A percentile compares a stretch with the other conserved stretches of the same genome.
phyloP scores from a whole-genome alignment of 1,139 yeast genomes.

The Hyphopichia khmerensis region DNA sequence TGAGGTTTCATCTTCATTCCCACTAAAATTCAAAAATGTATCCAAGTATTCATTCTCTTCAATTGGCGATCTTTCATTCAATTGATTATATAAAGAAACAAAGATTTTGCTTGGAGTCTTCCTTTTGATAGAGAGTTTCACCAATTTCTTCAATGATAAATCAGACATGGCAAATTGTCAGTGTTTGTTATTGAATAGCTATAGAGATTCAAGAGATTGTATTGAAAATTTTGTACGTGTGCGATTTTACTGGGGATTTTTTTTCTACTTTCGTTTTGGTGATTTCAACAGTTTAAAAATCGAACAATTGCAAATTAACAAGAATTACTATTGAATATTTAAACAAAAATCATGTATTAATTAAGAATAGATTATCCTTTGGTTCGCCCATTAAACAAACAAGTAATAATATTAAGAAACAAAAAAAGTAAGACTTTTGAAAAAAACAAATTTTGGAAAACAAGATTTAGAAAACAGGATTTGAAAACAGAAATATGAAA shows the following conservation, averaged over 20 bases:
- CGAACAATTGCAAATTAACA: too few species aligned
- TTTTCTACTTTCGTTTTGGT: too few species aligned
- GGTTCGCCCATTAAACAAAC: background rate
- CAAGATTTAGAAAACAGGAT: background rate
- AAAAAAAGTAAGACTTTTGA: too few species aligned
- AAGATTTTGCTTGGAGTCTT: constrained; percentile 8
- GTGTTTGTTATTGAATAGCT: background rate
- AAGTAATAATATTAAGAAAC: background rate
- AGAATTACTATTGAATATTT: too few species aligned
- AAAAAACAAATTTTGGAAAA: too few species aligned
- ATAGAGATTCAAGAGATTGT: too few species aligned
- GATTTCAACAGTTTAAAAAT: too few species aligned
- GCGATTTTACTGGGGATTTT: too few species aligned
- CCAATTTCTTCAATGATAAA: background rate
- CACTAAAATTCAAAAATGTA: constrained; percentile 12
- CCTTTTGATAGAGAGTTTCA: constrained; percentile 1
- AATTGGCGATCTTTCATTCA: constrained; percentile 11
- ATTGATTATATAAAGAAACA: constrained; percentile 17
- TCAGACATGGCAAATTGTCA: background rate
- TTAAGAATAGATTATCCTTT: background rate
- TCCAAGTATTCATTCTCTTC: constrained; percentile 13
- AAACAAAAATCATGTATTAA: too few species aligned
- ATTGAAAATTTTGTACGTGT: too few species aligned
- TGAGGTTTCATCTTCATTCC: background rate
- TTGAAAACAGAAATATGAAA: background rate